Evolutionary conservation across 495 filamentous ascomycete genomes (phyloP).

Genomic region (Pseudoneurospora amorphoporcata): DNA sequence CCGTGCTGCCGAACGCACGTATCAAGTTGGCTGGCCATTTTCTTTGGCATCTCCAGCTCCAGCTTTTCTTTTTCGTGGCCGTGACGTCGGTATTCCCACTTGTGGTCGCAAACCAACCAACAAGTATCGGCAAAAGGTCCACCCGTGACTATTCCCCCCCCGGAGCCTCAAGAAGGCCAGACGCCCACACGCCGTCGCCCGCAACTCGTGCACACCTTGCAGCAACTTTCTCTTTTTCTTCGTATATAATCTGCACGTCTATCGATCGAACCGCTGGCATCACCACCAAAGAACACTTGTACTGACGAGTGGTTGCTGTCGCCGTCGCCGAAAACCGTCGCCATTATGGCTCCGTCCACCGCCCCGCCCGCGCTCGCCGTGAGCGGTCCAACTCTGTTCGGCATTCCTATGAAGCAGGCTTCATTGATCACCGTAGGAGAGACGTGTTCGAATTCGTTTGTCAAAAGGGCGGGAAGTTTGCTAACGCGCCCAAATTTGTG

Average conservation of each 20-base stretch:
- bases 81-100: neutral
- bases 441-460: conserved; percentile 8
- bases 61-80: neutral
- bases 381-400: conserved; percentile 41
- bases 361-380: conserved; percentile 18
- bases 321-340: neutral
- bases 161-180: neutral
- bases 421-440: conserved; percentile 63
- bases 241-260: neutral
- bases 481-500: conserved; percentile 6
- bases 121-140: neutral
- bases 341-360: neutral
- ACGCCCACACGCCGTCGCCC: neutral
- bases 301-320: neutral
- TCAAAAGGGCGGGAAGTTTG: conserved; percentile 8
- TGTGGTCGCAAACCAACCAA: neutral
- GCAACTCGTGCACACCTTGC: neutral
- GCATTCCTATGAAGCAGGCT: conserved; percentile 63
- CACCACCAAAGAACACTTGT: neutral
- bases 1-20: neutral
- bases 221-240: neutral
- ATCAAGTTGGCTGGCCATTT: neutral
- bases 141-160: neutral
- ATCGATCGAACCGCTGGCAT: neutral
- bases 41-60: neutral